These are phyloP conservation scores for Peziza echinospora DNA, from an alignment of 495 filamentous ascomycete genomes.

Conservation along the genomic window DNA sequence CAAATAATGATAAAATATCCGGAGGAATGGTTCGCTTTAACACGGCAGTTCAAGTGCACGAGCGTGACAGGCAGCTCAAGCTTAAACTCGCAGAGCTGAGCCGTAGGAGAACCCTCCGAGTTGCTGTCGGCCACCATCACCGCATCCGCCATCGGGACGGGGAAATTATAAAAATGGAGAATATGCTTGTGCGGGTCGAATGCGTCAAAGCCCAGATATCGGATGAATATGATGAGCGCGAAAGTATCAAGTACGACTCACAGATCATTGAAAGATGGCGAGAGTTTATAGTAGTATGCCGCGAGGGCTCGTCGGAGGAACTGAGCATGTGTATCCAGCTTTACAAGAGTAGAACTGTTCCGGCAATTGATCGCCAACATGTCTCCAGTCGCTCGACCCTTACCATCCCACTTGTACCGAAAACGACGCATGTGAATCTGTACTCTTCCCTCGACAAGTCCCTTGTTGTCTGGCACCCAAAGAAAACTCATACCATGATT, in stretches of 20 bases:
- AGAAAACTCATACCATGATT: constrained; percentile 36
- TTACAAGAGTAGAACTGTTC: constrained; percentile 50
- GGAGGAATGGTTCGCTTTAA: constrained; percentile 18
- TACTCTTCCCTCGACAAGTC: constrained; percentile 55
- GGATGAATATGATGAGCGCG: constrained; percentile 45
- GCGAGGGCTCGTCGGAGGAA: constrained; percentile 32
- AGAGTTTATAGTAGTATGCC: constrained; percentile 49
- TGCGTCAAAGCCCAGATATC: constrained; percentile 33
- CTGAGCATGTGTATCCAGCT: constrained; percentile 34
- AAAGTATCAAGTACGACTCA: constrained; percentile 38
- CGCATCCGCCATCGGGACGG: constrained; percentile 21
- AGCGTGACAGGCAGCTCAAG: constrained; percentile 15
- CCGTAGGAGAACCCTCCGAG: constrained; percentile 11
- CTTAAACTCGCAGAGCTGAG: constrained; percentile 14
- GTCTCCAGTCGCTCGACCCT: constrained; percentile 28
- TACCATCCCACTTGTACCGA: constrained; percentile 30
- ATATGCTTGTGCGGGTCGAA: constrained; percentile 51
- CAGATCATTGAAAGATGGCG: constrained; percentile 44
- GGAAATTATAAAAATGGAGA: constrained; percentile 51
- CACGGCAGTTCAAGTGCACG: constrained; percentile 12
- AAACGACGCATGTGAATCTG: constrained; percentile 37
- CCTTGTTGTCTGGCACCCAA: constrained; percentile 42
- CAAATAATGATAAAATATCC: constrained; percentile 12
- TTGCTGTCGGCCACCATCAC: constrained; percentile 4
- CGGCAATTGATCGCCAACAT: constrained; percentile 32